These are phyloP conservation scores for Penicillium sp. DNA, from an alignment of 2,329 filamentous ascomycete species.

Conservation along the genomic window DNA sequence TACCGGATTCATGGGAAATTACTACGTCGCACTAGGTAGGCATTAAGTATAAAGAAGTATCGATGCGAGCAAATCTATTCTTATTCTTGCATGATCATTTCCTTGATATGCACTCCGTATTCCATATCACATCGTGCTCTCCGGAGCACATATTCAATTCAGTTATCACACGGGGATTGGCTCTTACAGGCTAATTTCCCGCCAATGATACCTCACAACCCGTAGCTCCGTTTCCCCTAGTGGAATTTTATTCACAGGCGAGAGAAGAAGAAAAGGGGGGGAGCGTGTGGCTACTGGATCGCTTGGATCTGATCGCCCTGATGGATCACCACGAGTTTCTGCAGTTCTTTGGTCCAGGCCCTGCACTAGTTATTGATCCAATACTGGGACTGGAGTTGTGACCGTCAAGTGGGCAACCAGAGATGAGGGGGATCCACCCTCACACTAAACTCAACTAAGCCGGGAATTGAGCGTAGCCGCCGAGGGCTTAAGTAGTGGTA, in stretches of 20 bases:
- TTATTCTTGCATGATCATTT: background rate
- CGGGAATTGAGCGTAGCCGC: slow-evolving; percentile 58
- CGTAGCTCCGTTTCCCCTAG: background rate
- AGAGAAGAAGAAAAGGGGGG: background rate
- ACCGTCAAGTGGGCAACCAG: slow-evolving; percentile 74
- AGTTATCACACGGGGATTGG: background rate
- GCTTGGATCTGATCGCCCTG: background rate
- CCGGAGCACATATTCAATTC: background rate
- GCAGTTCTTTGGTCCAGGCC: slow-evolving; percentile 4
- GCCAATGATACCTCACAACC: background rate
- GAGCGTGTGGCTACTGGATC: background rate
- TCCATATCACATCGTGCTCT: background rate
- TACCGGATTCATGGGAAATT: background rate
- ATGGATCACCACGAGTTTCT: slow-evolving; percentile 1
- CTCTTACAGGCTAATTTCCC: background rate
- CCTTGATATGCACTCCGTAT: background rate
- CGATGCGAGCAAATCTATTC: background rate
- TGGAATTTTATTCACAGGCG: background rate
- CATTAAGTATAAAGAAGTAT: background rate
- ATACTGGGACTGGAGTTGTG: background rate
- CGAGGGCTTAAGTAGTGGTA: slow-evolving; percentile 71
- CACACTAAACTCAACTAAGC: background rate
- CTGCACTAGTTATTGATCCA: slow-evolving; percentile 3
- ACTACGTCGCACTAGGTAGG: background rate
- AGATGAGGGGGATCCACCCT: background rate